These are phyloP conservation scores for Scenedesmus sp. DNA, from an alignment of 163 green algal genomes.

Conservation along the genomic window DNA sequence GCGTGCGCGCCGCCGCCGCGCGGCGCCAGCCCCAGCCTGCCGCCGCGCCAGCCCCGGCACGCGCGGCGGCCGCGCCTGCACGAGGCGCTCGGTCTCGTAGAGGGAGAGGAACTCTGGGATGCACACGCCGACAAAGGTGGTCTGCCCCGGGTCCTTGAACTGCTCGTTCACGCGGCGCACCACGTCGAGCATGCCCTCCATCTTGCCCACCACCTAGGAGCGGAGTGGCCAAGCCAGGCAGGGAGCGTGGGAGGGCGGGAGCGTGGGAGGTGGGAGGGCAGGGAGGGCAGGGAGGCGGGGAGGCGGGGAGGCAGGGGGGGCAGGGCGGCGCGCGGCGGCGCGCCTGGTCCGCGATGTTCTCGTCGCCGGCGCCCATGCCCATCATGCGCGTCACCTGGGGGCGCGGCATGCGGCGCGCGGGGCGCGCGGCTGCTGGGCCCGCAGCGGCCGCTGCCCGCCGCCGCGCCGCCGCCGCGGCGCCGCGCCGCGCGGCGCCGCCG, in stretches of 20 bases:
- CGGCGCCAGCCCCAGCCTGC: no score
- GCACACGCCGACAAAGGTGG: conserved; percentile 98
- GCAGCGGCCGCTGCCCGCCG: no score
- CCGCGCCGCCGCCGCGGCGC: no score
- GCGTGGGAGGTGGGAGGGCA: no score
- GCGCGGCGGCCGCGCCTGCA: conserved; percentile 87
- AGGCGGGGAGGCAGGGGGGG: no score
- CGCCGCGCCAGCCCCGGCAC: neutral
- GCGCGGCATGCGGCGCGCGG: no score
- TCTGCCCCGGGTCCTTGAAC: conserved; percentile 93
- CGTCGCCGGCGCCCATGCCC: conserved; percentile 48
- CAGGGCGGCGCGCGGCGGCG: no score
- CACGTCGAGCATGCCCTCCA: conserved; percentile 78
- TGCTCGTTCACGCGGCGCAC: conserved; percentile 67
- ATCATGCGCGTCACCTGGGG: conserved; percentile 68
- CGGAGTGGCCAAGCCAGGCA: no score
- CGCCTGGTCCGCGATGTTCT: conserved; percentile 59
- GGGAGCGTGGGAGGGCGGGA: no score
- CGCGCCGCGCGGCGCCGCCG: no score
- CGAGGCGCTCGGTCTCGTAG: conserved; percentile 97
- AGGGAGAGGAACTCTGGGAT: conserved; percentile 98
- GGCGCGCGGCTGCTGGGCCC: no score
- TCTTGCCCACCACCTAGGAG: conserved; percentile 69
- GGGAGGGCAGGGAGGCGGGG: no score
- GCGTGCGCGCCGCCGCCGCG: neutral